These are phyloP conservation scores for Quercus dentata DNA, from an alignment of 306 rosid species.

Conservation along the genomic window DNA sequence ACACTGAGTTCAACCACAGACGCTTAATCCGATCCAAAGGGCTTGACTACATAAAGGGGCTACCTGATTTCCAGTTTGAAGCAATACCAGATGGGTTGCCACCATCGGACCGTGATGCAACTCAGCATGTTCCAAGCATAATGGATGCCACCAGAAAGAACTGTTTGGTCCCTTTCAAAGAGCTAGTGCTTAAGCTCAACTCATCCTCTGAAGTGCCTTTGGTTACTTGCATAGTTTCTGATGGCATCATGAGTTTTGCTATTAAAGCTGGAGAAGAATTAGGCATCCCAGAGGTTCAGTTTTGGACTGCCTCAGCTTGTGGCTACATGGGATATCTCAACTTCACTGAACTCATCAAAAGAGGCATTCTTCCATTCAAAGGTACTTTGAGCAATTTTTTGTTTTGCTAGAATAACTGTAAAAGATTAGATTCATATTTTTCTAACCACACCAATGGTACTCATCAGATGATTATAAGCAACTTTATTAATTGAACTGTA, in stretches of 20 bases:
- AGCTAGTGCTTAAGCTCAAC: conserved; percentile 19
- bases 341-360: too few species aligned
- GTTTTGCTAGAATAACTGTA: neutral
- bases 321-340: neutral
- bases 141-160: conserved; percentile 21
- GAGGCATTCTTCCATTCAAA: too few species aligned
- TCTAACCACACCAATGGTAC: too few species aligned
- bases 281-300: conserved; percentile 19
- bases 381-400: too few species aligned
- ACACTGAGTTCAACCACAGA: conserved; percentile 5
- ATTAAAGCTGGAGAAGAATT: conserved; percentile 7
- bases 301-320: conserved; percentile 27
- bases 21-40: conserved; percentile 21
- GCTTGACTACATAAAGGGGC: neutral
- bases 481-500: too few species aligned
- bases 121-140: neutral
- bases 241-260: conserved; percentile 19
- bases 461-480: too few species aligned
- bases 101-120: conserved; percentile 11
- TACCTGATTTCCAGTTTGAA: conserved; percentile 15
- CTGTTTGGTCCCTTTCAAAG: conserved; percentile 6
- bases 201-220: conserved; percentile 12
- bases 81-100: conserved; percentile 21
- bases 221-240: conserved; percentile 8
- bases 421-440: too few species aligned